Evolutionary conservation across 805 yeast species (phyloP), one percentile per base, ranked within the genome.

Genomic region (Hanseniaspora thailandica): DNA sequence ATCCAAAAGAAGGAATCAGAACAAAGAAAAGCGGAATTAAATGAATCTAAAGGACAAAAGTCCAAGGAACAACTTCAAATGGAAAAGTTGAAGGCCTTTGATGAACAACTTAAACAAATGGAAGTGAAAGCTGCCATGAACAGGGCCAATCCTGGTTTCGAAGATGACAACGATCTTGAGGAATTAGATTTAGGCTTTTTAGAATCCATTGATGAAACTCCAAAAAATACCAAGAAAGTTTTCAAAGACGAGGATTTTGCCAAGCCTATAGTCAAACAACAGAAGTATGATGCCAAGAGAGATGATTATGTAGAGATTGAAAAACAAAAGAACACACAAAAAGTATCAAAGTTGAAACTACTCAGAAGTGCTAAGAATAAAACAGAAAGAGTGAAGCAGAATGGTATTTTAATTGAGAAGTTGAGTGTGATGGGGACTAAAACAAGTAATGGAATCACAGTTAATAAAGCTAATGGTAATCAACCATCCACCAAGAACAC

Each of bases 121-220:
- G 59, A 61, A 44, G 49, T 26, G 28, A 48, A 45, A n/a, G 55
- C 56, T 22, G 45, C 52, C 15, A 51, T 48, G 13, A 44, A 43
- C 31, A 33, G 38, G 39, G 35, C 36, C 23, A 43, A 28, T 23
- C 5, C 19, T 2, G 41, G 33, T n/a, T 35, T 10, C 2, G 47
- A 49, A n/a, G 47, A 49, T 2, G 53, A 49, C n/a, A 64, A 63
- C n/a, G 49, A 62, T 6, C 65, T 70, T 5, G 74, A 70, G 49
- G 66, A 67, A 43, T 60, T 74, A 34, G 73, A 76, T 2, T 63
- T 61, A 28, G 73, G 70, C 1, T 62, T 74, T 30, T 61, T 74
- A 36, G 70, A 69, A 36, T 57, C 63, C 3, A 58, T 64, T 19
- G 65, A 62, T 15, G 51, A 59, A 34, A 50, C 54, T 10, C 20